Conservation (phyloP, 2,329 filamentous ascomycete genomes). For the Aureobasidium sp. region DNA sequence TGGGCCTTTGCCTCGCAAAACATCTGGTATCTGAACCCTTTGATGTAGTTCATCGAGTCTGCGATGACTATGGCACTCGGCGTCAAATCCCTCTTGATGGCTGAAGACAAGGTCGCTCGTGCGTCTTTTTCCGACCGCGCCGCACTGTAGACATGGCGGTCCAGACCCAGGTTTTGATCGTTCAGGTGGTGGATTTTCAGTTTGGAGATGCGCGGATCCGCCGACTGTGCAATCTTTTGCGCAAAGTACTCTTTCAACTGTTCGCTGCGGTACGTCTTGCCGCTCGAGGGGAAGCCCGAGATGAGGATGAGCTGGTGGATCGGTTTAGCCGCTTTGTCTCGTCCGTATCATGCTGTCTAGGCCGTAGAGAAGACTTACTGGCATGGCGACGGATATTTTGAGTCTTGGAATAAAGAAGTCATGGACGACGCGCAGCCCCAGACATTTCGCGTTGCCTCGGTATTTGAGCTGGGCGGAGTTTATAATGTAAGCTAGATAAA, state of each 20-base stretch:
- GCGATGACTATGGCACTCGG: conserved; percentile 70
- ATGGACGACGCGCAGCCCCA: no score
- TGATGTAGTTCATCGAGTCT: conserved; percentile 81
- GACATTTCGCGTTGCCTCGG: no score
- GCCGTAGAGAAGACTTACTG: conserved; percentile 1
- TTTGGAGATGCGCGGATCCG: conserved; percentile 40
- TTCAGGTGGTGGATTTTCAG: conserved; percentile 69
- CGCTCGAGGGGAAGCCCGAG: conserved; percentile 57
- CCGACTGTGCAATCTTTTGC: conserved; percentile 46
- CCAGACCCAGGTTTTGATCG: conserved; percentile 63
- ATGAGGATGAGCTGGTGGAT: conserved; percentile 50
- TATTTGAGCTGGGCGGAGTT: no score
- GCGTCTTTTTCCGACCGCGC: conserved; percentile 79
- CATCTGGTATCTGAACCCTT: conserved; percentile 81
- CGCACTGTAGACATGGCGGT: conserved; percentile 65
- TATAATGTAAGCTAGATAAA: no score
- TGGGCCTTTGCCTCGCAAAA: conserved; percentile 78
- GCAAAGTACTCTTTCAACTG: conserved; percentile 61
- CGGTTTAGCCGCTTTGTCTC: background rate
- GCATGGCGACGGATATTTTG: background rate
- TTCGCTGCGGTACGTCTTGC: conserved; percentile 53
- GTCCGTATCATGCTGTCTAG: background rate
- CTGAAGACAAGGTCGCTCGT: conserved; percentile 65
- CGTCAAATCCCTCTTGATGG: conserved; percentile 68
- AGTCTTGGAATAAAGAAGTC: no score